Percentiles rank a stretch among this genome's conserved stretches.
phyloP scores from a whole-genome alignment of 306 rosid species.

The Leucaena leucocephala region DNA sequence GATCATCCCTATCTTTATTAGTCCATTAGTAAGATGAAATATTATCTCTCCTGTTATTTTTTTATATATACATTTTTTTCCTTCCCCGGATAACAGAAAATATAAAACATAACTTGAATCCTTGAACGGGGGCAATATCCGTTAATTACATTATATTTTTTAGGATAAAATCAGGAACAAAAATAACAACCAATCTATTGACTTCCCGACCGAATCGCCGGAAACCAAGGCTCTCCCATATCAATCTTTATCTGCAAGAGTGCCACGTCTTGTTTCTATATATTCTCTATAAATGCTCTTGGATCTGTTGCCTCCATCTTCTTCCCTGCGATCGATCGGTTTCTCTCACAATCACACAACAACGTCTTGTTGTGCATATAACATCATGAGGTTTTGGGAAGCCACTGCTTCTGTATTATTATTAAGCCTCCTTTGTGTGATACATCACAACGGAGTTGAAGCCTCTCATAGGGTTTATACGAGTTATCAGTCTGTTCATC shows the following conservation, averaged over 20 bases:
- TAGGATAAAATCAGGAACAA: neutral
- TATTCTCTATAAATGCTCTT: slow-evolving; percentile 28
- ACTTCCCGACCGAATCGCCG: neutral
- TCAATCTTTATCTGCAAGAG: neutral
- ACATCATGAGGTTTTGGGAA: neutral
- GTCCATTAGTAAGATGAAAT: too few species aligned
- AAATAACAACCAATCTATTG: neutral
- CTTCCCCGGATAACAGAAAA: neutral
- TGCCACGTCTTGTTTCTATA: neutral
- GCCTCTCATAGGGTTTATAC: slow-evolving; percentile 54
- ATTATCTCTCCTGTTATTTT: too few species aligned
- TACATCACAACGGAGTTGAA: slow-evolving; percentile 47
- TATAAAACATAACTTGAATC: neutral
- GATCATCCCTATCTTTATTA: neutral
- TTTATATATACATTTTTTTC: too few species aligned
- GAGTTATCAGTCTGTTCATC: slow-evolving; percentile 46
- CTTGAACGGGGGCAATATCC: neutral
- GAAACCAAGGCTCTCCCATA: neutral
- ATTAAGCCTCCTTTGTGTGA: slow-evolving; percentile 26
- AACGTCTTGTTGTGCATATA: too few species aligned
- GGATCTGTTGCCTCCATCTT: neutral
- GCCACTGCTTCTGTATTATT: slow-evolving; percentile 19
- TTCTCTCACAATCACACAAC: neutral
- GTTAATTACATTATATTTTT: neutral
- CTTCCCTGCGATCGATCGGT: too few species aligned